These are phyloP conservation scores for Metschnikowia matae DNA, from an alignment of 805 yeast genomes.

Conservation along the genomic window DNA sequence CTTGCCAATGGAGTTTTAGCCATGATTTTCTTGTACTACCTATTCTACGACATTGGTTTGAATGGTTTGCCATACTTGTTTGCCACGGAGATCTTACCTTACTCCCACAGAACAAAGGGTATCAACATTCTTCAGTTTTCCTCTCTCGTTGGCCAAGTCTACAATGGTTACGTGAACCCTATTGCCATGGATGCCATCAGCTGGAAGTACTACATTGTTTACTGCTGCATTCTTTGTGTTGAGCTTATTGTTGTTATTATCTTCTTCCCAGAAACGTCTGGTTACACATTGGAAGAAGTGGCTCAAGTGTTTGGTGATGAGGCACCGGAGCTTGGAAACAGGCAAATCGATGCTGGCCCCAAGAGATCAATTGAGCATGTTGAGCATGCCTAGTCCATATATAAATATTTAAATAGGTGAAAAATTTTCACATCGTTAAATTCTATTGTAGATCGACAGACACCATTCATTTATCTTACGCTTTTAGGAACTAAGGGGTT, in stretches of 20 bases:
- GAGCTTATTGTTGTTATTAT: constrained; percentile 28
- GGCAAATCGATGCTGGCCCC: constrained; percentile 3
- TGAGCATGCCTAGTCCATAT: constrained; percentile 6
- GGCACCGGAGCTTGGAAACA: constrained; percentile 10
- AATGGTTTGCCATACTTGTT: constrained; percentile 46
- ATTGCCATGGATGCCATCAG: constrained; percentile 38
- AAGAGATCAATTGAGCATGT: constrained; percentile 10
- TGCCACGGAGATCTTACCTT: constrained; percentile 41
- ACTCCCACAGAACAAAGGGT: constrained; percentile 41
- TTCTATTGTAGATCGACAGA: too few relatives aligned
- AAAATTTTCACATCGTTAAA: background rate
- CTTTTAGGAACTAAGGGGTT: too few relatives aligned
- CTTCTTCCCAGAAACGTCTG: constrained; percentile 40
- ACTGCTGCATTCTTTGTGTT: constrained; percentile 27
- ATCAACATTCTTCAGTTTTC: constrained; percentile 26
- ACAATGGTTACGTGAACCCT: constrained; percentile 24
- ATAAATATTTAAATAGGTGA: background rate
- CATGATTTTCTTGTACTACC: constrained; percentile 47
- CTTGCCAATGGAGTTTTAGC: constrained; percentile 46
- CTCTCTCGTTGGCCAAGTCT: constrained; percentile 19
- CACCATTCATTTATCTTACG: too few relatives aligned
- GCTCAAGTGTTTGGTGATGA: constrained; percentile 39
- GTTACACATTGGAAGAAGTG: constrained; percentile 42
- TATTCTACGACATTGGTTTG: constrained; percentile 38
- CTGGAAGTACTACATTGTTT: constrained; percentile 45